These are phyloP conservation scores for Boletus holoroseus DNA, from an alignment of 1,284 basidiomycete species.

Conservation along the genomic window DNA sequence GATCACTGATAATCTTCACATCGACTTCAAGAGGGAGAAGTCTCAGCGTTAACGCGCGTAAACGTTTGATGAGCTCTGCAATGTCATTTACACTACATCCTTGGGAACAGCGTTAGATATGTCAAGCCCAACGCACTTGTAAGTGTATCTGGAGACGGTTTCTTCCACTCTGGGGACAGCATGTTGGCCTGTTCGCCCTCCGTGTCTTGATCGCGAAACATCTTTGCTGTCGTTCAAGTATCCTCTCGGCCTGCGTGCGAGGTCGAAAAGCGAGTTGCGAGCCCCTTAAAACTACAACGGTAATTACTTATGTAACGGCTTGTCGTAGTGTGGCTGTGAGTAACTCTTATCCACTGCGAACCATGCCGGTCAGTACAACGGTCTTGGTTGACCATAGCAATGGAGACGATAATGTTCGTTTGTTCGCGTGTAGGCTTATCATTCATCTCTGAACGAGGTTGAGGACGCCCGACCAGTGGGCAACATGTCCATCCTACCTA, in stretches of 20 bases:
- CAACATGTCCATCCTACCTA: conserved; percentile 87
- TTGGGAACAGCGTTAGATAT: neutral
- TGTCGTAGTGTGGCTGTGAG: conserved; percentile 11
- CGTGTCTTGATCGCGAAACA: conserved; percentile 34
- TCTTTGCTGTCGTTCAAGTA: conserved; percentile 21
- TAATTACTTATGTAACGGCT: no score
- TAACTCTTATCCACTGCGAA: conserved; percentile 1
- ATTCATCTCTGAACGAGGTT: conserved; percentile 90
- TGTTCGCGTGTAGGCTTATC: conserved; percentile 71
- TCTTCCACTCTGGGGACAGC: conserved; percentile 43
- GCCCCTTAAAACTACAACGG: neutral
- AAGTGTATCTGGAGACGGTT: conserved; percentile 63
- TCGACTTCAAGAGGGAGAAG: conserved; percentile 82
- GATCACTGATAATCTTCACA: conserved; percentile 50
- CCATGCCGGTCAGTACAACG: conserved; percentile 31
- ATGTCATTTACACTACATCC: neutral
- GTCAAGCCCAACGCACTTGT: conserved; percentile 48
- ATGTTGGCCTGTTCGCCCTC: conserved; percentile 46
- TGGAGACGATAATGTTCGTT: conserved; percentile 2
- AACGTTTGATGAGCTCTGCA: conserved; percentile 71
- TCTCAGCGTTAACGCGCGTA: conserved; percentile 70
- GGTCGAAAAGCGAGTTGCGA: neutral
- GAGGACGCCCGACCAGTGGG: conserved; percentile 80
- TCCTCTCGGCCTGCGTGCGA: neutral
- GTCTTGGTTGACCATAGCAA: neutral